Evolutionary conservation across 257 asterid genomes (phyloP).

Genomic region (Salvia rosmarinus): DNA sequence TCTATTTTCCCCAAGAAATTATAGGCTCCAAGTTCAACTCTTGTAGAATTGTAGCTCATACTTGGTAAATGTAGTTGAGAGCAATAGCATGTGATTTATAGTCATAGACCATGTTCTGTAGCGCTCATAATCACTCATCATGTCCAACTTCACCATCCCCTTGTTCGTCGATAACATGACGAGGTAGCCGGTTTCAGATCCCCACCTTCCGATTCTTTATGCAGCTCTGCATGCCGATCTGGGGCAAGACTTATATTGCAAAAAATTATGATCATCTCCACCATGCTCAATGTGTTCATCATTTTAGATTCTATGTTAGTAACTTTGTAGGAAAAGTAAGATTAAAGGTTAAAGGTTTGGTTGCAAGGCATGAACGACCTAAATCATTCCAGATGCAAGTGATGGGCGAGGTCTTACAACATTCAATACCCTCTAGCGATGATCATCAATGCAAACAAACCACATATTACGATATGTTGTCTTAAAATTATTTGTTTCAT

Average conservation of each 20-base stretch:
- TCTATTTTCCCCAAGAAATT: too few relatives aligned
- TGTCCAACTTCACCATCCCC: constrained; percentile 71
- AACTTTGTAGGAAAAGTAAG: too few relatives aligned
- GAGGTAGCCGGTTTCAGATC: constrained; percentile 63
- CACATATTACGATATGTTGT: constrained; percentile 1
- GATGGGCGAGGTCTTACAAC: constrained; percentile 83
- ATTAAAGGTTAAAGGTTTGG: background rate
- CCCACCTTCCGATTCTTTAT: constrained; percentile 60
- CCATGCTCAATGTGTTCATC: too few relatives aligned
- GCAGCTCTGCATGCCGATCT: constrained; percentile 64
- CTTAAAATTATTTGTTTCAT: constrained; percentile 6
- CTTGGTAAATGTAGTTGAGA: too few relatives aligned
- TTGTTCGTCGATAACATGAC: constrained; percentile 67
- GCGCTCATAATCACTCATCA: constrained; percentile 63
- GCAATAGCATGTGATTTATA: constrained; percentile 70
- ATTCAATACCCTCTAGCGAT: constrained; percentile 91
- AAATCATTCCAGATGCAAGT: constrained; percentile 53
- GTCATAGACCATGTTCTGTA: constrained; percentile 77
- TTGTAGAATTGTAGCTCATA: too few relatives aligned
- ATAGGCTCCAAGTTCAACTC: too few relatives aligned
- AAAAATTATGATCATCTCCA: too few relatives aligned
- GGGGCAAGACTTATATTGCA: constrained; percentile 47
- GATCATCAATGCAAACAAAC: constrained; percentile 44
- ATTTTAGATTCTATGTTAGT: too few relatives aligned
- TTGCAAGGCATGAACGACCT: constrained; percentile 15